These are phyloP conservation scores for Echeveria elegans DNA, from an alignment of 164 flowering plant species.

Conservation along the genomic window DNA sequence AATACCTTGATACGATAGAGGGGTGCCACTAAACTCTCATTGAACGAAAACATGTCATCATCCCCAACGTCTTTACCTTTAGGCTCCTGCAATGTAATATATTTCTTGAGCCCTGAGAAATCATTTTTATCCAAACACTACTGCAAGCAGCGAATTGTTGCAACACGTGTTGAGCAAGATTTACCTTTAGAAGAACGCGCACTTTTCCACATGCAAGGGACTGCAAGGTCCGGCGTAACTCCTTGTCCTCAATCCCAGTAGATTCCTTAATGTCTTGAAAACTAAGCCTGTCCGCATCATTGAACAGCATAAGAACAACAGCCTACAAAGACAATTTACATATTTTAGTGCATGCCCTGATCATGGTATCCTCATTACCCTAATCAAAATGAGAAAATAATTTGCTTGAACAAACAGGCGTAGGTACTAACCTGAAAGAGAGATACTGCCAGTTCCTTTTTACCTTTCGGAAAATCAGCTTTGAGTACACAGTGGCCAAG, in stretches of 20 bases:
- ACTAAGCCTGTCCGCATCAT: constrained; percentile 72
- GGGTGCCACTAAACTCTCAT: constrained; percentile 72
- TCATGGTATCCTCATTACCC: not conserved
- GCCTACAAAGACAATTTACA: constrained; percentile 30
- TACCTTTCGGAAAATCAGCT: constrained; percentile 77
- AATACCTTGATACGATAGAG: constrained; percentile 79
- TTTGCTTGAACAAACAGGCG: not conserved
- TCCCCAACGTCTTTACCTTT: constrained; percentile 88
- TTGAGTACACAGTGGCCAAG: constrained; percentile 87
- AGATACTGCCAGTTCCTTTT: constrained; percentile 88
- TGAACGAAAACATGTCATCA: constrained; percentile 63
- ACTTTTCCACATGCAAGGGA: constrained; percentile 92
- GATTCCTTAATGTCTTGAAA: constrained; percentile 80
- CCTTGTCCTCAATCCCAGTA: constrained; percentile 82
- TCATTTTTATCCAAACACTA: not conserved
- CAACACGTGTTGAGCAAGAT: not conserved
- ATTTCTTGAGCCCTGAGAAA: not conserved
- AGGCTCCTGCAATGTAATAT: constrained; percentile 43
- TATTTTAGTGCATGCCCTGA: not conserved
- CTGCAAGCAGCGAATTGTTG: not conserved
- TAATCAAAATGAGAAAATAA: not conserved
- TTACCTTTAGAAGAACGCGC: constrained; percentile 73
- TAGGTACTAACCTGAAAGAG: constrained; percentile 67
- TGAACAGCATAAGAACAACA: constrained; percentile 81
- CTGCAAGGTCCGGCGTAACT: constrained; percentile 77